A percentile compares a stretch with the other conserved stretches of the same genome.
phyloP scores from a whole-genome alignment of 768 basidiomycete genomes.

The Suillus subaureus region DNA sequence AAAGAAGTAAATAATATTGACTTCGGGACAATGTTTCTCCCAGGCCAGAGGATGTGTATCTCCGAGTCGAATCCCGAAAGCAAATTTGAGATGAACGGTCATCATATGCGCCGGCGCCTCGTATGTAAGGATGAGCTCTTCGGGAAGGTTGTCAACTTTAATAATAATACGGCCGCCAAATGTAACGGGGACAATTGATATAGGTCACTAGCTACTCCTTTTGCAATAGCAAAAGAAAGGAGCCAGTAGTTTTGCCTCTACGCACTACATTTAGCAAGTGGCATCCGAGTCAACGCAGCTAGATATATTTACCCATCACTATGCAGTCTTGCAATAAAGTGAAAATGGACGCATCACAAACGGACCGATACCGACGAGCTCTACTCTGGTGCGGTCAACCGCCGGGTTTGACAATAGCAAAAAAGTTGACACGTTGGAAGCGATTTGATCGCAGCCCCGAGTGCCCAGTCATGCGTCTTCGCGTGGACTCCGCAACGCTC shows the following conservation, averaged over 20 bases:
- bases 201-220: neutral
- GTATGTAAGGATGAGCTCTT: constrained; percentile 16
- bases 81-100: constrained; percentile 2
- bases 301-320: neutral
- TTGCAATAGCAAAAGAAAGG: neutral
- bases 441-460: neutral
- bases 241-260: neutral
- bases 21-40: constrained; percentile 13
- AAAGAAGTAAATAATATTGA: constrained; percentile 12
- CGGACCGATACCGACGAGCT: neutral
- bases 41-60: constrained; percentile 2
- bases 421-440: constrained; percentile 8
- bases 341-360: neutral
- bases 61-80: constrained; percentile 8
- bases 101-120: constrained; percentile 6
- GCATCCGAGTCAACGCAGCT: neutral
- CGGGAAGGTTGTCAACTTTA: constrained; percentile 10
- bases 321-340: neutral
- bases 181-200: neutral
- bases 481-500: neutral
- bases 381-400: neutral
- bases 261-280: neutral
- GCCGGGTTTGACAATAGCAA: neutral
- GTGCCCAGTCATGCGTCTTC: neutral
- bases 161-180: constrained; percentile 6